Conservation (phyloP, 73 alveolate species). For the Stentor coeruleus region DNA sequence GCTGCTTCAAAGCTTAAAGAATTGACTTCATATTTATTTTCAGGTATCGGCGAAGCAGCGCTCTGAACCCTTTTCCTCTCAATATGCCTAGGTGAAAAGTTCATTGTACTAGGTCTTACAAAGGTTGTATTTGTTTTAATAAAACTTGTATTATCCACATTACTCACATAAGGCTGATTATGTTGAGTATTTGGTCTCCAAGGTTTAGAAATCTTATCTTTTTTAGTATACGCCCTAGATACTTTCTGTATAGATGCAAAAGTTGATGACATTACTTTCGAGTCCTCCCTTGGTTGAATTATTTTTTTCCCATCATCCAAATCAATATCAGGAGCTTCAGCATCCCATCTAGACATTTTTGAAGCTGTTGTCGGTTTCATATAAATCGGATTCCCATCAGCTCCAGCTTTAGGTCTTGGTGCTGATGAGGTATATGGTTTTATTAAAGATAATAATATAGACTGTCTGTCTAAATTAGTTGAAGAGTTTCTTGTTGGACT, state of each 20-base stretch:
- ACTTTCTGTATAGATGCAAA: not conserved
- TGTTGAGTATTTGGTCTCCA: conserved; percentile 24
- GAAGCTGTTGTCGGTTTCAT: conserved; percentile 3
- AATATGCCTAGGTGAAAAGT: not conserved
- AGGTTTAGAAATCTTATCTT: not conserved
- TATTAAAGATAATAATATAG: not conserved
- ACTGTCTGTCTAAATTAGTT: not conserved
- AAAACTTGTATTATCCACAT: not conserved
- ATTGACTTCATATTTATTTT: not conserved
- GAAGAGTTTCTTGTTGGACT: not conserved
- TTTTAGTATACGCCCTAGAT: not conserved
- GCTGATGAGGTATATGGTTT: not conserved
- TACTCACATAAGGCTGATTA: not conserved
- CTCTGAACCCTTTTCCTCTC: not conserved
- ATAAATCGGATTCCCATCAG: not conserved
- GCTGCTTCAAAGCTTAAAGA: conserved; percentile 6
- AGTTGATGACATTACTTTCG: not conserved
- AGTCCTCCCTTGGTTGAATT: not conserved
- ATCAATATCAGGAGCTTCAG: not conserved
- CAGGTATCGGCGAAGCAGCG: not conserved
- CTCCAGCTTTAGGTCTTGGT: not conserved
- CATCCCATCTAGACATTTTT: conserved; percentile 17
- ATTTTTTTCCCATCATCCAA: not conserved
- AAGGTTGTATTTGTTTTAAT: not conserved
- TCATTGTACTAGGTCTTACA: not conserved